phyloP scores from a whole-genome alignment of 257 asterid species.

The Primulina huaijiensis region DNA sequence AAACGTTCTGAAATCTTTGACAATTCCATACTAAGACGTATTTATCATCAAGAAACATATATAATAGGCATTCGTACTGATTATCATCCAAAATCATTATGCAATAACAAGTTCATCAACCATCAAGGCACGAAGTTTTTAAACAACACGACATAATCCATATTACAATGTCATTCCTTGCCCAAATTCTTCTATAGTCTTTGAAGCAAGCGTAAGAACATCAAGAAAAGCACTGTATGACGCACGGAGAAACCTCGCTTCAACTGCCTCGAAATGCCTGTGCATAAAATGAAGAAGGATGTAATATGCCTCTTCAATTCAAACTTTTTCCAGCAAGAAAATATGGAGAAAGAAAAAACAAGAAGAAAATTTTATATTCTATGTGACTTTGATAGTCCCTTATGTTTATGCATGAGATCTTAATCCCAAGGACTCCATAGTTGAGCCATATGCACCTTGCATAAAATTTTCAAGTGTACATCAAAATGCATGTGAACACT shows the following conservation, averaged over 20 bases:
- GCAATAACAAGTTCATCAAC: too few relatives aligned
- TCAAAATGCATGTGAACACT: not conserved
- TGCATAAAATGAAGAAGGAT: constrained; percentile 6
- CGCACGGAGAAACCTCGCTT: constrained; percentile 86
- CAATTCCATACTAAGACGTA: too few relatives aligned
- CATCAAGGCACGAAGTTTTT: too few relatives aligned
- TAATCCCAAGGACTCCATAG: not conserved
- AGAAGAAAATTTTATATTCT: not conserved
- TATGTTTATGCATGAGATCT: not conserved
- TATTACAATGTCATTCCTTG: constrained; percentile 33
- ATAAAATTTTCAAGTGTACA: not conserved
- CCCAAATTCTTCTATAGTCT: constrained; percentile 72
- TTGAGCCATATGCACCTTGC: too few relatives aligned
- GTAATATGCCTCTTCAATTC: not conserved
- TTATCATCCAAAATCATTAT: too few relatives aligned
- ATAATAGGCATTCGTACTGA: too few relatives aligned
- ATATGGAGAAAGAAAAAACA: not conserved
- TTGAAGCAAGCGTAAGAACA: constrained; percentile 71
- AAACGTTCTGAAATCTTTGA: too few relatives aligned
- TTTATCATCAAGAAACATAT: too few relatives aligned
- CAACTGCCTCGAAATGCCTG: constrained; percentile 85
- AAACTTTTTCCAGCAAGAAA: not conserved
- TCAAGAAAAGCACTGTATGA: constrained; percentile 81
- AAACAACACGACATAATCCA: not conserved
- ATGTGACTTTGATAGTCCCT: not conserved